Evolutionary conservation across 2,329 filamentous ascomycete genomes (phyloP), one percentile per base, ranked within the genome.

Genomic region (Ceratocystis variospora): DNA sequence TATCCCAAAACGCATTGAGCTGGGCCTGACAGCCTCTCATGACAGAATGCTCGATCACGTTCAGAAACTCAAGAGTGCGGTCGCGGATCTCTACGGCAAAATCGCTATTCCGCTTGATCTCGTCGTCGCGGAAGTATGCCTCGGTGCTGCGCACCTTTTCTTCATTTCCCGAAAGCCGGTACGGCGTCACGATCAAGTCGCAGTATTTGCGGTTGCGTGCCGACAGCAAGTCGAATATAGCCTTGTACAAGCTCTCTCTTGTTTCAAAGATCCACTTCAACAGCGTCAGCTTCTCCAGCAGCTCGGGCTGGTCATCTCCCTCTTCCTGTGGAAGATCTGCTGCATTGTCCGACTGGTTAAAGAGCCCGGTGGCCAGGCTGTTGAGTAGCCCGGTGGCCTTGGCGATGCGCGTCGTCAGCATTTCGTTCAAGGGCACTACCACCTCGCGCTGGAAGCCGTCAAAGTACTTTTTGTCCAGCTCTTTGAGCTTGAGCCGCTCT

Each of bases 231-330:
- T 95, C 89, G 72, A 90, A 96, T 64, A 93, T 83, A 71, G 90
- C 88, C 55, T 89, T 86, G 76, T 97, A 87, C 7, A 97, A 80
- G 61, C 83, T 81, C 76, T 99, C 94, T n/a, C 92, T 86, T 0
- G 89, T 88, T 74, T 99, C 94, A 71, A 96, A 97, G 7, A 97
- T 85, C 92, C 94, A 97, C 73, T 97, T 99, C 15, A 97, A 80
- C 61, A 96, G 83, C 0, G 93, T 97, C 12, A 99, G 80, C 76
- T 96, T 96, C 75, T 99, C 94, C 1, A 97, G 79, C 0, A 97
- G 81, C 75, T 99, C 94, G 0, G 94, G 94, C 73, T 92, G 87
- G 74, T 96, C 93, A 71, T 97, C 93, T 19, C 94, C 93, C 76
- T 96, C 93, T 75, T 96, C 91, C 74, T 96, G 92, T 0, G 91